Evolutionary conservation across 306 rosid genomes (phyloP).

Genomic region (Canavalia ensiformis): DNA sequence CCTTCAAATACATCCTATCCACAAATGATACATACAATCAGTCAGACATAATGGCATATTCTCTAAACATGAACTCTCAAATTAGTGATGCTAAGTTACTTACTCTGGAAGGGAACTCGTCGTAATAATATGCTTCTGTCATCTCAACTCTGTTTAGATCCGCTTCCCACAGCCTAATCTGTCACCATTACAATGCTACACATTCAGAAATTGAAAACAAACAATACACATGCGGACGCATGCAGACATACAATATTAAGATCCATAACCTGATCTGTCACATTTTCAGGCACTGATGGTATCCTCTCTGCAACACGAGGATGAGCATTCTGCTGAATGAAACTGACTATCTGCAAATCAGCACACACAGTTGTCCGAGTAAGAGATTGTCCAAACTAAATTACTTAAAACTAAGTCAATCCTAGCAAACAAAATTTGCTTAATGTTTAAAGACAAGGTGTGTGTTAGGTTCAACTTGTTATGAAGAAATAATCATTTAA

Average conservation of each 20-base stretch:
- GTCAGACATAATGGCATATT: conserved; percentile 2
- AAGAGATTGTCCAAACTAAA: conserved; percentile 31
- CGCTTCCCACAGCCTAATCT: conserved; percentile 95
- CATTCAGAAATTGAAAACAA: conserved; percentile 45
- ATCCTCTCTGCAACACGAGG: conserved; percentile 90
- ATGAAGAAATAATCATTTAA: no score
- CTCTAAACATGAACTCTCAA: background rate
- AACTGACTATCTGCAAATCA: conserved; percentile 75
- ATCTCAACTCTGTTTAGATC: conserved; percentile 92
- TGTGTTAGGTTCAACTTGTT: no score
- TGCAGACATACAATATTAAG: background rate
- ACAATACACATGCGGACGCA: background rate
- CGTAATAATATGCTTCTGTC: conserved; percentile 73
- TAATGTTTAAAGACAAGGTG: conserved; percentile 7
- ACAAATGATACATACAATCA: conserved; percentile 30
- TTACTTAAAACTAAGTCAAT: conserved; percentile 8
- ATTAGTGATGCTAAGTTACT: conserved; percentile 34
- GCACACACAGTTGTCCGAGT: conserved; percentile 1
- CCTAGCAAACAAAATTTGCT: background rate
- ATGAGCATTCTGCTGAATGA: conserved; percentile 95
- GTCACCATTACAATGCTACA: conserved; percentile 48
- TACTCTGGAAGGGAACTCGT: conserved; percentile 93
- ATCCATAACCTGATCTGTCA: conserved; percentile 85
- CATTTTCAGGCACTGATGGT: conserved; percentile 93
- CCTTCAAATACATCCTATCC: conserved; percentile 88